Evolutionary conservation across 257 asterid species (phyloP).

Genomic region (Primulina eburnea): DNA sequence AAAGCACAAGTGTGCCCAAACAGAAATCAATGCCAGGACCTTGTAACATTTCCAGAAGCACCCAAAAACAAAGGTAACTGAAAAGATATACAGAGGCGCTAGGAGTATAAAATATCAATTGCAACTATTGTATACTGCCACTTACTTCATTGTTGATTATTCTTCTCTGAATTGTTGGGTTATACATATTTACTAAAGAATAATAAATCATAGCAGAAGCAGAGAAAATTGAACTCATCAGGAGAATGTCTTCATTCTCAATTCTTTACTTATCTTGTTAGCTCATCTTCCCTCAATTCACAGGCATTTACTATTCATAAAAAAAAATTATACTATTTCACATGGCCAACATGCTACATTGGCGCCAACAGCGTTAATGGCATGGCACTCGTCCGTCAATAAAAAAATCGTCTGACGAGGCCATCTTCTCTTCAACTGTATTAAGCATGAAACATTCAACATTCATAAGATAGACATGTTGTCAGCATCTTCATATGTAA

Average conservation of each 20-base stretch:
- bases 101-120: conserved; percentile 15
- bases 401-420: background rate
- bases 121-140: background rate
- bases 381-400: background rate
- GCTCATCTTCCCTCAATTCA: conserved; percentile 19
- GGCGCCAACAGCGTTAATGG: background rate
- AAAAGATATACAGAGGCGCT: background rate
- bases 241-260: background rate
- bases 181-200: conserved; percentile 2
- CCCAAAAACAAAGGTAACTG: background rate
- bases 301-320: conserved; percentile 7
- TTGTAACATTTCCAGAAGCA: background rate
- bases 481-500: conserved; percentile 11
- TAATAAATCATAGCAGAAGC: background rate
- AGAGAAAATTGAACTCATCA: conserved; percentile 5
- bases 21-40: background rate
- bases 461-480: background rate
- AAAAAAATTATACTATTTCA: background rate
- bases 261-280: background rate
- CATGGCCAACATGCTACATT: conserved; percentile 4
- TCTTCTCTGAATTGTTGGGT: background rate
- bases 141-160: background rate
- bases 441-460: conserved; percentile 5
- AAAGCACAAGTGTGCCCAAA: background rate
- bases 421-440: background rate